phyloP scores from a whole-genome alignment of 208 protist species.

The Trypanosoma vivax region DNA sequence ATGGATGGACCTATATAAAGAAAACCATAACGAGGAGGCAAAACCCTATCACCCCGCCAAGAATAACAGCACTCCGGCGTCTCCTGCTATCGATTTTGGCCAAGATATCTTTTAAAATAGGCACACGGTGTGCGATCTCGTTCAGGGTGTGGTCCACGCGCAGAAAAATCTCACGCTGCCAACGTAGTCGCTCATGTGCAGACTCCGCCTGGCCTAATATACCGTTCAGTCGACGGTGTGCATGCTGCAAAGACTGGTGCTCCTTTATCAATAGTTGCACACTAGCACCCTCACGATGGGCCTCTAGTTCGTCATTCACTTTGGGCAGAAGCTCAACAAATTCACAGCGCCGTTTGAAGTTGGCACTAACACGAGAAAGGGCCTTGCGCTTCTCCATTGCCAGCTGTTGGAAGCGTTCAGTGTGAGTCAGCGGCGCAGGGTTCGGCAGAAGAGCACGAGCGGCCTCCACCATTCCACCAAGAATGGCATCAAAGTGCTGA shows the following conservation, averaged over 20 bases:
- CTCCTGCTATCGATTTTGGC: conserved; percentile 56
- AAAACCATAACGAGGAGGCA: conserved; percentile 62
- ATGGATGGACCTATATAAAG: no score
- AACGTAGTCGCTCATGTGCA: conserved; percentile 44
- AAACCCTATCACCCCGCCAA: conserved; percentile 50
- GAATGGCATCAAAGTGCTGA: conserved; percentile 21
- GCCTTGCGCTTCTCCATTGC: conserved; percentile 47
- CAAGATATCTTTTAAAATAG: conserved; percentile 66
- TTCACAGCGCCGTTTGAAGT: conserved; percentile 42
- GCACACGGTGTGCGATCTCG: conserved; percentile 64
- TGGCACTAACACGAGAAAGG: conserved; percentile 25
- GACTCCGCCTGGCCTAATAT: conserved; percentile 58
- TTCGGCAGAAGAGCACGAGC: conserved; percentile 12
- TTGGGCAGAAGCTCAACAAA: conserved; percentile 49
- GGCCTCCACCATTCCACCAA: conserved; percentile 25
- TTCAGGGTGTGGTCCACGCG: conserved; percentile 44
- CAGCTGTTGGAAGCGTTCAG: conserved; percentile 56
- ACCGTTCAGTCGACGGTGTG: conserved; percentile 43
- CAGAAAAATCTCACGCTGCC: conserved; percentile 66
- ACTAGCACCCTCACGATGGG: conserved; percentile 25
- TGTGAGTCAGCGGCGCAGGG: conserved; percentile 29
- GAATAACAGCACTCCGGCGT: conserved; percentile 53
- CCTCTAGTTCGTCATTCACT: conserved; percentile 19
- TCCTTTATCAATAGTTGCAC: conserved; percentile 72
- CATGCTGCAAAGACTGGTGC: conserved; percentile 68